These are phyloP conservation scores for Yarrowia porcina DNA, from an alignment of 805 yeast genomes.

Conservation along the genomic window DNA sequence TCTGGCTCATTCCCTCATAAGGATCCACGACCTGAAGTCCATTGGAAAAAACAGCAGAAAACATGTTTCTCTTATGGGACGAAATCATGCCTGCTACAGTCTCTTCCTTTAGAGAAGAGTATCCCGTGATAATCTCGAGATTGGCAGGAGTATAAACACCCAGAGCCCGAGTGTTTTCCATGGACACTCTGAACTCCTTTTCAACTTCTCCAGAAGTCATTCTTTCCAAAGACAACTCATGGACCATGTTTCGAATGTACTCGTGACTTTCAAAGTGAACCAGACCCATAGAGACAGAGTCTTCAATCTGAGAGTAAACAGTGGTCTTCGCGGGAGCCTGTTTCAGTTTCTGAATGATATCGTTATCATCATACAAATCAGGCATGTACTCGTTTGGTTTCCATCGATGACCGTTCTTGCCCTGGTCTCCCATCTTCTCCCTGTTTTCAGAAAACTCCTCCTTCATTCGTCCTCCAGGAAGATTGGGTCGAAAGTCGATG, in stretches of 20 bases:
- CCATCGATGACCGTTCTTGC: neutral
- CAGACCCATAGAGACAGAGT: neutral
- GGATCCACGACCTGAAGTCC: constrained; percentile 16
- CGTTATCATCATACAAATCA: constrained; percentile 3
- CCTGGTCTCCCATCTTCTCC: neutral
- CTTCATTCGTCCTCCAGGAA: constrained; percentile 15
- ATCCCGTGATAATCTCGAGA: constrained; percentile 1
- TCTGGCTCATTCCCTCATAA: constrained; percentile 9
- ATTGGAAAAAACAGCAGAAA: constrained; percentile 15
- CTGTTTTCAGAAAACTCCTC: constrained; percentile 3
- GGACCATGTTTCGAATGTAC: neutral
- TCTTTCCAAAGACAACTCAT: neutral
- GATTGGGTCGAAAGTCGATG: constrained; percentile 21
- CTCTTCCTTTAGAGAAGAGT: neutral
- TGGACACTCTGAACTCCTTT: neutral
- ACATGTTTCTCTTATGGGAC: constrained; percentile 16
- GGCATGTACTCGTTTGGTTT: constrained; percentile 4
- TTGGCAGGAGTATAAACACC: constrained; percentile 5
- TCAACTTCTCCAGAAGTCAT: neutral
- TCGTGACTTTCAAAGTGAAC: constrained; percentile 2
- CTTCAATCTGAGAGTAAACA: neutral
- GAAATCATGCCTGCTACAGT: constrained; percentile 7
- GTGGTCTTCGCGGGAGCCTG: neutral
- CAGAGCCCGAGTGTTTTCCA: constrained; percentile 6
- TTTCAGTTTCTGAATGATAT: constrained; percentile 8